Percentiles rank a stretch among this genome's conserved stretches.
Conservation (phyloP, 768 basidiomycete genomes). For the Tylopilus sp. region DNA sequence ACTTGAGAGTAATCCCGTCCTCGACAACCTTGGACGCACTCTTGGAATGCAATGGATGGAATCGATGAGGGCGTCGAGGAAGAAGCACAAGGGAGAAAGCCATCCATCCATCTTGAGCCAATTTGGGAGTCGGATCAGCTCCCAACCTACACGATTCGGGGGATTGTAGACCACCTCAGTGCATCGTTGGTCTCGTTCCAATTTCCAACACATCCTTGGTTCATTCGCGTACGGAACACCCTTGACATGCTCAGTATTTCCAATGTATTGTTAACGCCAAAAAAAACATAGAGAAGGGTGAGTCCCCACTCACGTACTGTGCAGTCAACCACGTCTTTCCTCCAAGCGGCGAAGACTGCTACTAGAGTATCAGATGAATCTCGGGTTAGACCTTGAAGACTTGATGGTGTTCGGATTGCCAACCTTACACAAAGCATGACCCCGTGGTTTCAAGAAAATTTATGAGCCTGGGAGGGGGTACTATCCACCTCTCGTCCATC, state of each 20-base stretch:
- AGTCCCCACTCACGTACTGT: slow-evolving; percentile 19
- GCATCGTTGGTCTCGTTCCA: slow-evolving; percentile 26
- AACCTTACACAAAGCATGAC: slow-evolving; percentile 23
- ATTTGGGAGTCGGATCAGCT: slow-evolving; percentile 34
- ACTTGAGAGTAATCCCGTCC: slow-evolving; percentile 36
- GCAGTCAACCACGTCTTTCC: slow-evolving; percentile 22
- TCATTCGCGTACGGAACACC: slow-evolving; percentile 20
- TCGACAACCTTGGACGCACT: slow-evolving; percentile 43
- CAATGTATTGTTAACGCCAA: slow-evolving; percentile 6
- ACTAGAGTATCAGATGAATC: no score
- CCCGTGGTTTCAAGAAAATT: slow-evolving; percentile 17
- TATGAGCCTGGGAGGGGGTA: slow-evolving; percentile 23
- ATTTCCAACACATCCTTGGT: slow-evolving; percentile 22
- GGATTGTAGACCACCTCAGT: slow-evolving; percentile 22
- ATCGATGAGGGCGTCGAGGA: neutral
- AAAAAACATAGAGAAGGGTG: neutral
- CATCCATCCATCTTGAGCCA: slow-evolving; percentile 33
- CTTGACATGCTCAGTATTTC: slow-evolving; percentile 22
- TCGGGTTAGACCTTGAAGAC: neutral
- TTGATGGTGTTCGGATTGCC: slow-evolving; percentile 9
- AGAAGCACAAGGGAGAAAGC: slow-evolving; percentile 27
- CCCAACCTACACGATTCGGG: slow-evolving; percentile 37
- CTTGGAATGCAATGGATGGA: neutral
- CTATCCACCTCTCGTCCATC: slow-evolving; percentile 20
- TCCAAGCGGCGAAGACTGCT: slow-evolving; percentile 9